These are phyloP conservation scores for Exidia glandulosa DNA, from an alignment of 768 basidiomycete genomes.

Conservation along the genomic window DNA sequence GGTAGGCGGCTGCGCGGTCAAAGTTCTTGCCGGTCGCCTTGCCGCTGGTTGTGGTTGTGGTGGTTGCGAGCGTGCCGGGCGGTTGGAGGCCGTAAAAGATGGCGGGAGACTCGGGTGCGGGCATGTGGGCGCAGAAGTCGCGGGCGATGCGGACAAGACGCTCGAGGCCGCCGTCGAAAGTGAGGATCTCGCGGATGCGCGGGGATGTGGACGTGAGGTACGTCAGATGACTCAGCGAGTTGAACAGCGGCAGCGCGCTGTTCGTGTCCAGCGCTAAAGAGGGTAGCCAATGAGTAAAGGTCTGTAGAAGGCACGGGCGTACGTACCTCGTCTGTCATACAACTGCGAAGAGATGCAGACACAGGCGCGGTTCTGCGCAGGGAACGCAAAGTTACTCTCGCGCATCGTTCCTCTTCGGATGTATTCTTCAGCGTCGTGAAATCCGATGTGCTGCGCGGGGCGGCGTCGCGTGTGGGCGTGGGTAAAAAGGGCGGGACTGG, in stretches of 20 bases:
- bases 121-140: constrained; percentile 76
- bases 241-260: constrained; percentile 63
- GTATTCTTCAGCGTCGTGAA: no score
- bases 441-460: no score
- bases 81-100: constrained; percentile 70
- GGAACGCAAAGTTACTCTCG: constrained; percentile 91
- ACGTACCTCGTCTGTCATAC: constrained; percentile 86
- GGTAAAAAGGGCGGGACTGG: no score
- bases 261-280: constrained; percentile 39
- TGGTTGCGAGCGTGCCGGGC: constrained; percentile 18
- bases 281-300: not conserved
- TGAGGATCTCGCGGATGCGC: constrained; percentile 96
- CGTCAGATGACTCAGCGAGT: constrained; percentile 90
- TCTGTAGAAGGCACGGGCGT: not conserved
- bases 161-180: constrained; percentile 94
- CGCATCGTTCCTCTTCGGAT: constrained; percentile 42
- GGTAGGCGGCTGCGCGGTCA: constrained; percentile 77
- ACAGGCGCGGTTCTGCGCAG: constrained; percentile 87
- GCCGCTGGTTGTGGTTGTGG: not conserved
- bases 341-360: constrained; percentile 91
- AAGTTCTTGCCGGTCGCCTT: constrained; percentile 22
- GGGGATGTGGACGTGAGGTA: constrained; percentile 97
- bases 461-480: no score
- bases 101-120: constrained; percentile 68
- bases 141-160: constrained; percentile 86